These are phyloP conservation scores for Pugionium dolabratum DNA, from an alignment of 345 rosid genomes.

Conservation along the genomic window DNA sequence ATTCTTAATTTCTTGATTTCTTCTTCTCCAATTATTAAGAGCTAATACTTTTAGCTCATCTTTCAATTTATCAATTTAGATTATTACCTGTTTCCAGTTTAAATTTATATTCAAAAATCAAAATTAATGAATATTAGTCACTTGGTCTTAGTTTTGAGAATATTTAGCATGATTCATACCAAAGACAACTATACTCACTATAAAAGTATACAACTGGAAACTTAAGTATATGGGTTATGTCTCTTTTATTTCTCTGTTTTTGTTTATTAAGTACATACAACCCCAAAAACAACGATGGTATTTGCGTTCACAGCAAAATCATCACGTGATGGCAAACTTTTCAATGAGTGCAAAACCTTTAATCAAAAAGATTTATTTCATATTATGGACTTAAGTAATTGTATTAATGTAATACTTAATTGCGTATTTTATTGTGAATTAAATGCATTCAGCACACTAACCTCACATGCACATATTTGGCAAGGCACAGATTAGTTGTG, in stretches of 20 bases:
- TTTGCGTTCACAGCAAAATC: not conserved
- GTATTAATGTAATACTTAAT: conserved; percentile 1
- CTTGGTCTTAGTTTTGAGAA: conserved; percentile 3
- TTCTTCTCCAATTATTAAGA: conserved; percentile 27
- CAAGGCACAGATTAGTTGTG: conserved; percentile 13
- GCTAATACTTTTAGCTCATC: conserved; percentile 25
- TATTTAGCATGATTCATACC: conserved; percentile 34
- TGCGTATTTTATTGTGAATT: not conserved
- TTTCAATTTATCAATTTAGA: conserved; percentile 28
- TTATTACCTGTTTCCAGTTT: conserved; percentile 20
- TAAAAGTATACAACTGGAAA: not conserved
- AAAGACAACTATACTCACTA: conserved; percentile 10
- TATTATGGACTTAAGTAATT: too few species aligned
- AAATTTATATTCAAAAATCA: not conserved
- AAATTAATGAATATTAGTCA: not conserved
- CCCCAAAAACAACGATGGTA: conserved; percentile 1
- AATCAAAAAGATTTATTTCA: too few species aligned
- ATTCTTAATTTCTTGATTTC: conserved; percentile 21
- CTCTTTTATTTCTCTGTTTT: not conserved
- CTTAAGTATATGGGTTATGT: not conserved
- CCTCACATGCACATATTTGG: conserved; percentile 9
- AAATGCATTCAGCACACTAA: conserved; percentile 30
- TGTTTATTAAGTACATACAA: not conserved
- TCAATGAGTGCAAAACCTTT: not conserved
- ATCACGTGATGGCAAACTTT: conserved; percentile 14